Evolutionary conservation across 1,139 yeast species (phyloP), one percentile per base, ranked within the genome.

Genomic region (Ogataea hybrid): DNA sequence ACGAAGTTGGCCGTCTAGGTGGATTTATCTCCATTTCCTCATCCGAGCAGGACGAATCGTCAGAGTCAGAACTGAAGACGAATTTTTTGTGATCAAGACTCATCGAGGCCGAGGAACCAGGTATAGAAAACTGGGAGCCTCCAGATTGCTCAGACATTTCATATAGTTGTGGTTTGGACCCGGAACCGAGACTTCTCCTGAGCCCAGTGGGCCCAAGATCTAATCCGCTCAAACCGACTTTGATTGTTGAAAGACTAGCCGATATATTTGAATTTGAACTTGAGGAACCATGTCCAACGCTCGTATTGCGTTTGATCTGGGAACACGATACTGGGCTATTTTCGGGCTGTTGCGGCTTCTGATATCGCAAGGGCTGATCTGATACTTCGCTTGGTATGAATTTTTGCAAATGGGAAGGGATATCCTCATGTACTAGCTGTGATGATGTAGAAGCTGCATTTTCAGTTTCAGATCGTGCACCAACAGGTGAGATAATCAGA

Each of bases 171-270:
- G 60, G 59, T 39, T 47, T 56, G 1, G 62, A 57, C 1, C 62
- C 61, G 11, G 48, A 45, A 17, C 62, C 60, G 5, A 57, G 48
- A 30, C 58, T 51, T 31, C 54, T 49, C 17, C 44, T 44, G 11
- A 59, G 44, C 3, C 63, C 63, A 2, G 58, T 35, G 9, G 43
- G 49, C 15, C 52, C 50, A 12, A 59, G 42, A 44, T 59, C 60
- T n/a, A 58, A 46, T 1, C 63, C 63, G 37, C 57, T 51, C n/a
- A 58, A 38, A 2, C 63, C 63, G 15, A 51, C 52, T 28, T 58
- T 58, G 10, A 58, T 55, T 2, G 59, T 54, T 3, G 61, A 52
- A 6, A 57, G 42, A 40, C 49, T 47, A 7, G 44, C 17, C 11
- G 36, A 36, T 8, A 44, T n/a, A n/a, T n/a, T n/a, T n/a, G n/a